Evolutionary conservation across 306 rosid species (phyloP), one percentile per base, ranked within the genome.

Genomic region (Quercus variabilis): DNA sequence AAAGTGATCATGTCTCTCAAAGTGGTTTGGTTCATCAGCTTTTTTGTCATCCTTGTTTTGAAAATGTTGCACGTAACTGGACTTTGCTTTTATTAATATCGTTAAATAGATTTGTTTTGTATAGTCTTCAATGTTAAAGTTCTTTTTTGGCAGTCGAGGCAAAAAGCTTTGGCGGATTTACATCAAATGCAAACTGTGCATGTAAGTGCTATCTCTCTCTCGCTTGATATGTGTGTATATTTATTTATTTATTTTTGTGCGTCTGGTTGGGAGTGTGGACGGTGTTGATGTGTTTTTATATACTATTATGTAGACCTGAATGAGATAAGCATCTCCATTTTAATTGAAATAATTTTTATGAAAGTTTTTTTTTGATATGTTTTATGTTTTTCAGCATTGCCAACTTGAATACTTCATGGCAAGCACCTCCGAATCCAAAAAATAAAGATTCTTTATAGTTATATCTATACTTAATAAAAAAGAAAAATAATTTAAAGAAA

Each of bases 141-240:
- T 76, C 65, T 70, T 64, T 76, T 65, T 65, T 79, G 83, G 80
- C 93, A 94, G 97, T 92, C 98, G n/a, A 90, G 98, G 92, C 97
- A 92, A 74, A 94, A 94, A 80, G 97, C 98, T 79, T 88, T 94
- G 35, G 89, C 94, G 57, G 98, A 94, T 85, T 90, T 94, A 62
- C 92, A 88, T 73, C 98, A 90, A 81, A 92, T 92, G 98, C 98
- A 94, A 55, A 84, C 85, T 68, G 94, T 92, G 68, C 88, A 92
- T 76, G 98, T 92, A 87, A 85, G 97, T 83, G 51, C 71, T 58
- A 26, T 38, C 18, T 71, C 55, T 64, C 20, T 25, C 60, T 52
- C 55, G 77, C 55, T 33, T 38, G 46, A 7, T 38, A 7, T 58
- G 15, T 49, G 13, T 49, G 1, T 49, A 11, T 49, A 12, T 49